Evolutionary conservation across 257 asterid genomes (phyloP).

Genomic region (Eustoma russellianum): DNA sequence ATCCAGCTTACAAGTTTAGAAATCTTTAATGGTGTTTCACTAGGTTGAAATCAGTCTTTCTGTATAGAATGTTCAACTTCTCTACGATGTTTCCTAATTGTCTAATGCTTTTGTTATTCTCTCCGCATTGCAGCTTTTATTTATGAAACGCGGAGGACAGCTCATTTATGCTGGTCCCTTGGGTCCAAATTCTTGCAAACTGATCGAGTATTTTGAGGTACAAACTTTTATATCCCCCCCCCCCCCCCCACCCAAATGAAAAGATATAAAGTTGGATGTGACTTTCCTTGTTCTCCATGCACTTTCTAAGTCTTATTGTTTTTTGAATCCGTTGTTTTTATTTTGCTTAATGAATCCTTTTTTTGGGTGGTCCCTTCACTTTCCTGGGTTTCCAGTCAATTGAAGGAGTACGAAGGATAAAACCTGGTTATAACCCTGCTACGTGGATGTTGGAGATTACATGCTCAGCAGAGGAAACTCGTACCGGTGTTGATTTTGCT

Average conservation of each 20-base stretch:
- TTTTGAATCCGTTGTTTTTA: not conserved
- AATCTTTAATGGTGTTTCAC: not conserved
- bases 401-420: constrained; percentile 68
- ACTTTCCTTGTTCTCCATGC: no score
- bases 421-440: constrained; percentile 83
- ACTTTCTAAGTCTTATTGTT: not conserved
- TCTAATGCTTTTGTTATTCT: constrained; percentile 17
- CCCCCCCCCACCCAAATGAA: no score
- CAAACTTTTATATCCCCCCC: constrained; percentile 1
- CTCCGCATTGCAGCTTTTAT: constrained; percentile 53
- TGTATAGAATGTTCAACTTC: not conserved
- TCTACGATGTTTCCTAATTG: not conserved
- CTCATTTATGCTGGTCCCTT: constrained; percentile 91
- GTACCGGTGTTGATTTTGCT: constrained; percentile 84
- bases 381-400: constrained; percentile 36
- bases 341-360: not conserved
- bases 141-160: constrained; percentile 95
- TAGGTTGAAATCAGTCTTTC: no score
- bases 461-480: constrained; percentile 61
- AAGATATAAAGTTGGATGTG: no score
- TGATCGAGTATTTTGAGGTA: constrained; percentile 88
- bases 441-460: constrained; percentile 97
- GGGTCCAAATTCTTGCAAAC: constrained; percentile 72
- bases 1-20: not conserved
- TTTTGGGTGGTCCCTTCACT: not conserved